Conservation (phyloP, 768 basidiomycete species). For the Termitomyces sp. region DNA sequence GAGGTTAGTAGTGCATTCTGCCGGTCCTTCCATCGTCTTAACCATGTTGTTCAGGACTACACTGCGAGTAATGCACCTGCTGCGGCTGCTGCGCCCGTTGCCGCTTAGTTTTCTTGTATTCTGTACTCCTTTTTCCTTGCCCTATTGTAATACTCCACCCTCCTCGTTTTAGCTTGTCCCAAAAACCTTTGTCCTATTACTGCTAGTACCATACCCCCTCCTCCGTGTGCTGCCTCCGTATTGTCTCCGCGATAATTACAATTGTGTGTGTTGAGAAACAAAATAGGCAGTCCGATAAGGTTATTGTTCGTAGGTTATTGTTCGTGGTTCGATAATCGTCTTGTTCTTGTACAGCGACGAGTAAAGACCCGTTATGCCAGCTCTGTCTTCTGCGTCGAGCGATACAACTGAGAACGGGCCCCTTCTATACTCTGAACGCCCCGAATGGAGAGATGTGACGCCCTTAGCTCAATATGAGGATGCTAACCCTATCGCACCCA, state of each 20-base stretch:
- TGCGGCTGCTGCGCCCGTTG: slow-evolving; percentile 24
- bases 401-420: slow-evolving; percentile 7
- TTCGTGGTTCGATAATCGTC: neutral
- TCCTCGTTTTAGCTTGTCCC: slow-evolving; percentile 7
- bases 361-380: slow-evolving; percentile 6
- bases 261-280: slow-evolving; percentile 1
- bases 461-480: slow-evolving; percentile 82
- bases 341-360: neutral
- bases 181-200: neutral
- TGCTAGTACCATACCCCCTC: slow-evolving; percentile 2
- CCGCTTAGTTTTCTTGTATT: slow-evolving; percentile 17
- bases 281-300: neutral
- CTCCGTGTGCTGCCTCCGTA: neutral
- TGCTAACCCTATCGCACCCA: slow-evolving; percentile 77
- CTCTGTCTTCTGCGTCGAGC: slow-evolving; percentile 5
- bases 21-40: neutral
- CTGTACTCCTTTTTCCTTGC: slow-evolving; percentile 9
- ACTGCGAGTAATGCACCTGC: slow-evolving; percentile 55
- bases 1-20: slow-evolving; percentile 47
- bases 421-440: slow-evolving; percentile 51
- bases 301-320: neutral
- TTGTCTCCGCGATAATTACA: slow-evolving; percentile 1
- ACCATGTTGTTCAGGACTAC: slow-evolving; percentile 47
- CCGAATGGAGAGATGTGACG: slow-evolving; percentile 76
- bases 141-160: slow-evolving; percentile 13